phyloP scores from a whole-genome alignment of 352 stramenopile species.

The Pythium volutum region DNA sequence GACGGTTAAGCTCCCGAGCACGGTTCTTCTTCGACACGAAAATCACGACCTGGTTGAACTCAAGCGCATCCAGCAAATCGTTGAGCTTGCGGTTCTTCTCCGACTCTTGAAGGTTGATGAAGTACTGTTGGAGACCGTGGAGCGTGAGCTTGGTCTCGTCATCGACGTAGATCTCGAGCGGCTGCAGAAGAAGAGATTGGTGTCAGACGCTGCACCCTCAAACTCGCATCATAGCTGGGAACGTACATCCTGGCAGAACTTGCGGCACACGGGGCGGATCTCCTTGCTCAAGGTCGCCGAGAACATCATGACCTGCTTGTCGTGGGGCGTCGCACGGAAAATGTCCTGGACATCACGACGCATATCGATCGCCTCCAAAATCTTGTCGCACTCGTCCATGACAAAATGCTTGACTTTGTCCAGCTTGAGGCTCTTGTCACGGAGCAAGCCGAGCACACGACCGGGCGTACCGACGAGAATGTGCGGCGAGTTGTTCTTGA shows the following conservation, averaged over 20 bases:
- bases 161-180: constrained; percentile 99
- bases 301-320: constrained; percentile 99
- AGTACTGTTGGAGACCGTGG: constrained; percentile 99
- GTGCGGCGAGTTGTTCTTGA: constrained; percentile 96
- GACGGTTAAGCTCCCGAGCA: constrained; percentile 96
- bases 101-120: constrained; percentile 97
- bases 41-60: constrained; percentile 99
- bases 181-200: constrained; percentile 37
- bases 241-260: constrained; percentile 99
- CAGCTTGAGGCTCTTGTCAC: constrained; percentile 97
- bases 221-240: not conserved
- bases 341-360: constrained; percentile 99
- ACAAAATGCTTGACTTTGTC: constrained; percentile 99
- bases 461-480: constrained; percentile 99
- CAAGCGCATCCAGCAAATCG: constrained; percentile 98
- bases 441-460: constrained; percentile 87
- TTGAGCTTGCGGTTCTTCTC: constrained; percentile 99
- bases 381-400: constrained; percentile 99
- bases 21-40: constrained; percentile 98
- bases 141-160: constrained; percentile 99
- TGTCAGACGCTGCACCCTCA: not conserved
- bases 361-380: constrained; percentile 99
- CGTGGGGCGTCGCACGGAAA: constrained; percentile 98
- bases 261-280: constrained; percentile 98
- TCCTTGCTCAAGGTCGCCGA: constrained; percentile 99